Conservation (phyloP, 2,329 filamentous ascomycete genomes). For the Penicillium capsulatum region DNA sequence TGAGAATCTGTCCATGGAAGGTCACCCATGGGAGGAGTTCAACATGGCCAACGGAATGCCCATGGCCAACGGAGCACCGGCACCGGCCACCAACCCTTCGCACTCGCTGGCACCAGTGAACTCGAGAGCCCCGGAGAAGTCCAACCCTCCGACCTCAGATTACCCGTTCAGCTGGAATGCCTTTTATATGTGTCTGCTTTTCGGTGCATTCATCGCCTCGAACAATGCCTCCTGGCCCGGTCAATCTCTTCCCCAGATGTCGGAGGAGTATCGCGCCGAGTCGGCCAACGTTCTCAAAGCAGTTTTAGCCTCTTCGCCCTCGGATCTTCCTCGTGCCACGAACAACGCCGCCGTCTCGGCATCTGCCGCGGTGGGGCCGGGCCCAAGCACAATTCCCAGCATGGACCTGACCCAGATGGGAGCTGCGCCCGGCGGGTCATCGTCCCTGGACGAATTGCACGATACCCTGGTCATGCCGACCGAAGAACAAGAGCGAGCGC, state of each 20-base stretch:
- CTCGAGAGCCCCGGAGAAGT: conserved; percentile 31
- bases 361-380: conserved; percentile 21
- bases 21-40: conserved; percentile 73
- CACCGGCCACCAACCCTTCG: conserved; percentile 13
- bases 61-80: conserved; percentile 39
- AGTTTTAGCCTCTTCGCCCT: conserved; percentile 45
- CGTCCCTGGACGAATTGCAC: conserved; percentile 60
- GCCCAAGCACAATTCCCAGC: conserved; percentile 34
- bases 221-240: conserved; percentile 62
- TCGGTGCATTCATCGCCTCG: conserved; percentile 92
- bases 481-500: conserved; percentile 80
- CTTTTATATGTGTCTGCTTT: conserved; percentile 92
- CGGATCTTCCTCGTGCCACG: conserved; percentile 47
- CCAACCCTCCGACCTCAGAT: conserved; percentile 52
- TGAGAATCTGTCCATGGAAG: conserved; percentile 76
- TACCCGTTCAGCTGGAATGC: conserved; percentile 64
- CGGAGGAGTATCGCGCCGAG: conserved; percentile 47
- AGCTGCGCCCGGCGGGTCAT: conserved; percentile 26
- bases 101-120: conserved; percentile 43
- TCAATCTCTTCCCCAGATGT: conserved; percentile 53
- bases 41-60: conserved; percentile 65
- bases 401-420: conserved; percentile 41
- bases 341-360: conserved; percentile 25
- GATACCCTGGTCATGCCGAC: conserved; percentile 68
- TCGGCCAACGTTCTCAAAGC: conserved; percentile 47